Base-by-base conservation (phyloP, 2,329 filamentous ascomycete genomes). In the Penicillium sclerotiorum region DNA sequence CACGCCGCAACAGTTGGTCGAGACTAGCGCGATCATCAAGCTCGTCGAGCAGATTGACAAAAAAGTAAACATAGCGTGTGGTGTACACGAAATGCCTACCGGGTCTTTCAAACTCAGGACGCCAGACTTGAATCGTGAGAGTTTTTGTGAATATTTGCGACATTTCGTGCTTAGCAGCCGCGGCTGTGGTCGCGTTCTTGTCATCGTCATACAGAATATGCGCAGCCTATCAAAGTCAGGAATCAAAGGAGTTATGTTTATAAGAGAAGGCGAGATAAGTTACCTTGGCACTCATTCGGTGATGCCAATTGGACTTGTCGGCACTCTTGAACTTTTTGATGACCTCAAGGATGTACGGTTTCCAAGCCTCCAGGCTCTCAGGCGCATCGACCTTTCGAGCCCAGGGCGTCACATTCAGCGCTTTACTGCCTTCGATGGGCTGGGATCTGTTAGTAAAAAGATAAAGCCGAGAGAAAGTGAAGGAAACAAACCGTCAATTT, bases 251-350 rank as follows among this genome's bases (percentile, higher is more conserved):
- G 25, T 11, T 22, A n/a, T n/a, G n/a, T n/a, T 18, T 4, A 15
- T 3, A 30, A 33, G 17, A 25, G 25, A 11, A 28, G 13, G 7
- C 13, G 8, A n/a, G 28, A 15, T n/a, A 27, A 35, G 21, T 50
- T 62, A 89, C 86, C 20, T 91, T 85, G 64, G 87, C 86, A 45
- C 90, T 89, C 73, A 96, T 91, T 17, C 92, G 87, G 68, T 96
- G 92, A 65, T 96, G 92, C 92, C 92, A 96, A 62, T 94, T 93
- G 1, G 89, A 88, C 75, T 95, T 95, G 71, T 96, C 92, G 53
- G 90, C 90, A 28, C 73, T 73, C 47, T 82, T 80, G 45, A 87
- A 69, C 25, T 76, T 76, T 59, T 80, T 82, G 41, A 86, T 68
- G 0, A 85, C 68, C 7, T 71, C 83, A 12, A 86, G 69, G 36